Evolutionary conservation across 148 eudicot species (phyloP).

Genomic region (Fagopyrum esculentum): DNA sequence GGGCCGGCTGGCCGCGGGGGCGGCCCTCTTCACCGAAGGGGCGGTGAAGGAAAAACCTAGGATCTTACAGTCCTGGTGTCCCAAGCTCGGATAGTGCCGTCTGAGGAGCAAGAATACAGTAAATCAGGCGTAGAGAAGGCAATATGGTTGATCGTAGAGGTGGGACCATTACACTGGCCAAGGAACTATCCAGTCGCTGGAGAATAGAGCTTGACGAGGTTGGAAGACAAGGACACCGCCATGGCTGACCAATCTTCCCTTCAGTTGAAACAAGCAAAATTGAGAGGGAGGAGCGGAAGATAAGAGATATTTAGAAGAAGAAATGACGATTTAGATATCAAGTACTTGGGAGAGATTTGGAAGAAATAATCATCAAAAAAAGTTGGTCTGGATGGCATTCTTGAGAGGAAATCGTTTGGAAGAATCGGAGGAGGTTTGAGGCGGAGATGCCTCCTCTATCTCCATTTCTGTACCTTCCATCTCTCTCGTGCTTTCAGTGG

Average conservation of each 20-base stretch:
- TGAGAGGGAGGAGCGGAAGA: neutral
- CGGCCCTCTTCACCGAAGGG: no score
- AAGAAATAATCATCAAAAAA: slow-evolving; percentile 87
- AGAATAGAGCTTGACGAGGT: slow-evolving; percentile 70
- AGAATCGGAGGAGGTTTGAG: slow-evolving; percentile 15
- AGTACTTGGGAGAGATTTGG: slow-evolving; percentile 67
- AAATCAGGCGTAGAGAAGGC: slow-evolving; percentile 45
- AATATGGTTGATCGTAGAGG: slow-evolving; percentile 56
- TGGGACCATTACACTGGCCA: slow-evolving; percentile 71
- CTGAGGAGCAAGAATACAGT: slow-evolving; percentile 73
- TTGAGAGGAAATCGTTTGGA: slow-evolving; percentile 55
- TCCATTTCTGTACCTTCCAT: slow-evolving; percentile 55
- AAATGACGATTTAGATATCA: neutral
- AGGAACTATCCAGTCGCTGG: slow-evolving; percentile 66
- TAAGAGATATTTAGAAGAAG: neutral
- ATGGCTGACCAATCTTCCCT: slow-evolving; percentile 87
- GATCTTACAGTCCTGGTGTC: no score
- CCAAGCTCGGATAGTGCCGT: slow-evolving; percentile 79
- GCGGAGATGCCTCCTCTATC: slow-evolving; percentile 34
- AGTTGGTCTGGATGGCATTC: slow-evolving; percentile 78
- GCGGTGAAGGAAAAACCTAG: no score
- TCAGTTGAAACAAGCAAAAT: slow-evolving; percentile 11
- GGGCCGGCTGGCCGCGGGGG: no score
- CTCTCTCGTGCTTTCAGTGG: neutral
- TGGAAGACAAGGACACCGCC: slow-evolving; percentile 85